These are phyloP conservation scores for Hypomontagnella monticulosa DNA, from an alignment of 495 filamentous ascomycete genomes.

Conservation along the genomic window DNA sequence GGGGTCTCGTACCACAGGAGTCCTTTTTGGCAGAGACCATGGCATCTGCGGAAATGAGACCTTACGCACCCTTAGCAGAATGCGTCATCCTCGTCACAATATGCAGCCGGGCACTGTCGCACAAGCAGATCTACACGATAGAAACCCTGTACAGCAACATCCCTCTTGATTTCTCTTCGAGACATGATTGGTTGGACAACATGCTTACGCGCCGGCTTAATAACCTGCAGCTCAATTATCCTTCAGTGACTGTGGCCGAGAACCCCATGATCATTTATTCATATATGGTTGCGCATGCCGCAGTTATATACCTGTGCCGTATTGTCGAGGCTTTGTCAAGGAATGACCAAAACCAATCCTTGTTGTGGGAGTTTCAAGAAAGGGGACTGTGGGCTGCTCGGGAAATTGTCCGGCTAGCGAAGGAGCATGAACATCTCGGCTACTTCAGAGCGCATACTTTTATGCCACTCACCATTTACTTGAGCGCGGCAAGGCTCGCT, in stretches of 20 bases:
- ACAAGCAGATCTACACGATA: slow-evolving; percentile 50
- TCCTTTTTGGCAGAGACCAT: slow-evolving; percentile 58
- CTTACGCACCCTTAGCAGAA: slow-evolving; percentile 57
- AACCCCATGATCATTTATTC: slow-evolving; percentile 59
- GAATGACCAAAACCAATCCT: slow-evolving; percentile 27
- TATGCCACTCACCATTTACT: slow-evolving; percentile 38
- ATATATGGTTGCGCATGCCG: slow-evolving; percentile 57
- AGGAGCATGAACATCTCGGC: slow-evolving; percentile 53
- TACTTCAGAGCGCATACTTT: slow-evolving; percentile 49
- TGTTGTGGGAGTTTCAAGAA: slow-evolving; percentile 46
- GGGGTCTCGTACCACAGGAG: slow-evolving; percentile 54
- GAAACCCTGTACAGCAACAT: slow-evolving; percentile 39
- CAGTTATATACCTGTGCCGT: slow-evolving; percentile 54
- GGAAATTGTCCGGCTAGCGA: slow-evolving; percentile 54
- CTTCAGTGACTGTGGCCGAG: slow-evolving; percentile 47
- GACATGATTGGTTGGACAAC: slow-evolving; percentile 61
- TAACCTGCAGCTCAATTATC: slow-evolving; percentile 46
- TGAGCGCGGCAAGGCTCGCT: slow-evolving; percentile 27
- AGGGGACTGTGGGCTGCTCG: slow-evolving; percentile 50
- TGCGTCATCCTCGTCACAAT: slow-evolving; percentile 60
- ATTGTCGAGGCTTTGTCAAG: slow-evolving; percentile 41
- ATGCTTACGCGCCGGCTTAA: slow-evolving; percentile 53
- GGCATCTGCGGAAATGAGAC: slow-evolving; percentile 44
- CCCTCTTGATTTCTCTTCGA: slow-evolving; percentile 53
- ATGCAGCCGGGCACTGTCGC: slow-evolving; percentile 57